phyloP scores from a whole-genome alignment of 2,329 filamentous ascomycete species.

The Fusarium sarcochroum region DNA sequence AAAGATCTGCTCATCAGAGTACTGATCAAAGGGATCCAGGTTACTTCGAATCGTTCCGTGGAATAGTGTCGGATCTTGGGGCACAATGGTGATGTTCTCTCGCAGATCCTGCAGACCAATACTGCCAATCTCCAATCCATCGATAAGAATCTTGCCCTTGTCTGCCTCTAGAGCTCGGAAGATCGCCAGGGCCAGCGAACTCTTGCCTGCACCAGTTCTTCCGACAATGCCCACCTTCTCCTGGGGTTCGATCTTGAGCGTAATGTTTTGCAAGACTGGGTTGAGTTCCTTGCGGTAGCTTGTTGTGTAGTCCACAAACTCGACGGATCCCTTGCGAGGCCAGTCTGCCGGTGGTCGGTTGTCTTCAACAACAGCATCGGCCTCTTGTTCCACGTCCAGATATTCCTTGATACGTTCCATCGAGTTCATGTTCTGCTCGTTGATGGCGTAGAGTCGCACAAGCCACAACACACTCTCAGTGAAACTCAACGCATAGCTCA shows the following conservation, averaged over 20 bases:
- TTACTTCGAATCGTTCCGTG: constrained; percentile 93
- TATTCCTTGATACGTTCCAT: constrained; percentile 98
- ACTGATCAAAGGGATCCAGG: constrained; percentile 90
- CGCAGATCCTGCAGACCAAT: constrained; percentile 96
- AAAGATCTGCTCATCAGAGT: constrained; percentile 93
- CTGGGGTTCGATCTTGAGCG: constrained; percentile 85
- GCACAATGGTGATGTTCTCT: constrained; percentile 95
- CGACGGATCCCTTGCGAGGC: constrained; percentile 87
- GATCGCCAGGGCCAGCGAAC: constrained; percentile 90
- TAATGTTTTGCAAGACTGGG: constrained; percentile 85
- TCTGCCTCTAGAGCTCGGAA: constrained; percentile 96
- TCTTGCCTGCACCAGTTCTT: constrained; percentile 95
- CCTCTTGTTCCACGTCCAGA: constrained; percentile 95
- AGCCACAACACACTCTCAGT: constrained; percentile 98
- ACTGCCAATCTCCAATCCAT: constrained; percentile 87
- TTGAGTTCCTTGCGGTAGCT: constrained; percentile 90
- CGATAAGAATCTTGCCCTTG: constrained; percentile 88
- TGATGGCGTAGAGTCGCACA: constrained; percentile 91
- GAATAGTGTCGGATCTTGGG: constrained; percentile 96
- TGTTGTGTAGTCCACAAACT: constrained; percentile 91
- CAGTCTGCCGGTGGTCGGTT: constrained; percentile 83
- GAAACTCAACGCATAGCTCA: constrained; percentile 97
- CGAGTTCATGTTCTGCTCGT: constrained; percentile 99
- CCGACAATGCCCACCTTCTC: constrained; percentile 98
- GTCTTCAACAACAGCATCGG: constrained; percentile 80